Evolutionary conservation across 106 monocot species (phyloP), one percentile per base, ranked within the genome.

Genomic region (Iris macrosiphon): DNA sequence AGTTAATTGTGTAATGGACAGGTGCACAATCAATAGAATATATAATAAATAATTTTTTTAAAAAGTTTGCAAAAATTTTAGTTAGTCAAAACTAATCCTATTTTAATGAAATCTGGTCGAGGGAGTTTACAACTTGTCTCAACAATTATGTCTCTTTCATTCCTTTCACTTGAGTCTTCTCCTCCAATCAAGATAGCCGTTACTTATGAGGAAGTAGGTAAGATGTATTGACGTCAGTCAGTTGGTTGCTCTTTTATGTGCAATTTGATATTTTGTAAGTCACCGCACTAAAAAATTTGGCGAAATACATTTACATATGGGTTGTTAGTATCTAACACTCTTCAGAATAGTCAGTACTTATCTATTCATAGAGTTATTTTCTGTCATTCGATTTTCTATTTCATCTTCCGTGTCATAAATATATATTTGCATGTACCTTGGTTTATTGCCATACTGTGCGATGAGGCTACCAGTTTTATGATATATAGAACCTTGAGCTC

Each of bases 341-440:
- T 17, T 20, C 4, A 49, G 2, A 41, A 3, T 41, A 11, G n/a
- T 13, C 11, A 41, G 11, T 1, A 41, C 2, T 3, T 41, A 11
- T 3, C 10, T 11, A 21, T 24, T 18, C 0, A 49, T 2, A n/a
- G n/a, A 11, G 16, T 2, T 11, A 49, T 18, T 49, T 21, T 49
- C 49, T 17, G 2, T 11, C 17, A 49, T 0, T 23, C n/a, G 16
- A 18, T 49, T 49, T 8, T 49, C 49, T 9, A 49, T 23, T 24
- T 49, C 49, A 10, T 49, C n/a, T 11, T 49, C 48, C 1, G 48
- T 22, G 21, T 49, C 48, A 49, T 49, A 49, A 13, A 49, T 49
- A 23, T n/a, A 49, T 7, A 49, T 9, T 49, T 7, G 49, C 49
- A 49, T 15, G 24, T 17, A 49, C 24, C 49, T 17, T 23, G n/a